Evolutionary conservation across 2,329 filamentous ascomycete species (phyloP).

Genomic region (Colletotrichum sp.): DNA sequence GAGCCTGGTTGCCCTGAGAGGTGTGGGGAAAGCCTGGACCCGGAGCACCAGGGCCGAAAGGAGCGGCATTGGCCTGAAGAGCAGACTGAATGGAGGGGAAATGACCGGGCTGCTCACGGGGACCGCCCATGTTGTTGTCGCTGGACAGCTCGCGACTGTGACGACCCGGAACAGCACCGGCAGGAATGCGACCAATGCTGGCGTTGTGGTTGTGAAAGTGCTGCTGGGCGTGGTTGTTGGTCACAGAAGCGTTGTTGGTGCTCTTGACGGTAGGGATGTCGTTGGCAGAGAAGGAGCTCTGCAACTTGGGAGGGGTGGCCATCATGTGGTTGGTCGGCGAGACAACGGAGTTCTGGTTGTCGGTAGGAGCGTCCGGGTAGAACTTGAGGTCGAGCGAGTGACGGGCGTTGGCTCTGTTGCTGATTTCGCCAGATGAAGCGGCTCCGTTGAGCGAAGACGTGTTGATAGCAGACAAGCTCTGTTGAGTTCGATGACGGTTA

Average conservation of each 20-base stretch:
- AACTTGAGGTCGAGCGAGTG: constrained; percentile 64
- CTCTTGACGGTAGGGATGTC: constrained; percentile 88
- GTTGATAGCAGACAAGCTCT: constrained; percentile 57
- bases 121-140: constrained; percentile 44
- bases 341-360: constrained; percentile 41
- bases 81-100: constrained; percentile 71
- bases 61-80: constrained; percentile 79
- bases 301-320: constrained; percentile 74
- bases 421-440: constrained; percentile 47
- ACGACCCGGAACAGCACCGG: constrained; percentile 67
- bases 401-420: constrained; percentile 53
- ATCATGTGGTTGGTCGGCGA: constrained; percentile 56
- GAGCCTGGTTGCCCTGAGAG: constrained; percentile 26
- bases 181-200: constrained; percentile 80
- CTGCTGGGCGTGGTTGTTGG: constrained; percentile 66
- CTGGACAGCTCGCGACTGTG: constrained; percentile 75
- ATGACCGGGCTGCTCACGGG: constrained; percentile 48
- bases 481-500: constrained; percentile 71
- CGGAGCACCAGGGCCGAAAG: constrained; percentile 72
- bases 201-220: constrained; percentile 80
- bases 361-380: constrained; percentile 49
- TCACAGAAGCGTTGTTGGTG: constrained; percentile 41
- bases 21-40: constrained; percentile 30
- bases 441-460: constrained; percentile 40
- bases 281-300: constrained; percentile 88